Conservation (phyloP, 805 yeast species). For the Lachancea fermentati region DNA sequence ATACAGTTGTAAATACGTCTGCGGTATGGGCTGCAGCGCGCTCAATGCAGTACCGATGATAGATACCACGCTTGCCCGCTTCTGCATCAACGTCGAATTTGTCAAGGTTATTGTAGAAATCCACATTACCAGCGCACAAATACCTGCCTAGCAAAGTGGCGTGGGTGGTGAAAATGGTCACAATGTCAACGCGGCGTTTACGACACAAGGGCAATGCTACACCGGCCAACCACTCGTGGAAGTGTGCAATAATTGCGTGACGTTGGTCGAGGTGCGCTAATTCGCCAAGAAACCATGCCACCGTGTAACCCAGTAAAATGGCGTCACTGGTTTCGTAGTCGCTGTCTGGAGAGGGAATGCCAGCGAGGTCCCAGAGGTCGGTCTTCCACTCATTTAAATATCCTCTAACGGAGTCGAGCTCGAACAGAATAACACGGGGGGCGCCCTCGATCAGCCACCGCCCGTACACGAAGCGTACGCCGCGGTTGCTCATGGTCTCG, state of each 20-base stretch:
- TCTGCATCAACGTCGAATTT: conserved; percentile 93
- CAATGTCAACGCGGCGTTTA: conserved; percentile 85
- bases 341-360: conserved; percentile 87
- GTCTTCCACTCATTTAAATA: conserved; percentile 88
- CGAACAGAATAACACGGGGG: conserved; percentile 86
- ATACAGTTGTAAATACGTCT: conserved; percentile 95
- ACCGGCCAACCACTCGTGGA: conserved; percentile 98
- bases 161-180: conserved; percentile 95
- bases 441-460: conserved; percentile 98
- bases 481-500: conserved; percentile 75
- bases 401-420: conserved; percentile 64
- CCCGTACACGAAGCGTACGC: conserved; percentile 80
- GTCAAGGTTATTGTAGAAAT: conserved; percentile 86
- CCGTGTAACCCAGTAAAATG: conserved; percentile 83
- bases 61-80: conserved; percentile 96
- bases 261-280: conserved; percentile 76
- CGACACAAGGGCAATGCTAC: conserved; percentile 90
- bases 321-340: conserved; percentile 91
- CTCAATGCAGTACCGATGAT: conserved; percentile 94
- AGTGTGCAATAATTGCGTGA: conserved; percentile 88
- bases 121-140: conserved; percentile 92
- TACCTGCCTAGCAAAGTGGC: conserved; percentile 94
- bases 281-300: conserved; percentile 97
- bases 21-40: conserved; percentile 94
- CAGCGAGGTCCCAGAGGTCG: conserved; percentile 86